Evolutionary conservation across 768 basidiomycete genomes (phyloP).

Genomic region (Serendipita indica): DNA sequence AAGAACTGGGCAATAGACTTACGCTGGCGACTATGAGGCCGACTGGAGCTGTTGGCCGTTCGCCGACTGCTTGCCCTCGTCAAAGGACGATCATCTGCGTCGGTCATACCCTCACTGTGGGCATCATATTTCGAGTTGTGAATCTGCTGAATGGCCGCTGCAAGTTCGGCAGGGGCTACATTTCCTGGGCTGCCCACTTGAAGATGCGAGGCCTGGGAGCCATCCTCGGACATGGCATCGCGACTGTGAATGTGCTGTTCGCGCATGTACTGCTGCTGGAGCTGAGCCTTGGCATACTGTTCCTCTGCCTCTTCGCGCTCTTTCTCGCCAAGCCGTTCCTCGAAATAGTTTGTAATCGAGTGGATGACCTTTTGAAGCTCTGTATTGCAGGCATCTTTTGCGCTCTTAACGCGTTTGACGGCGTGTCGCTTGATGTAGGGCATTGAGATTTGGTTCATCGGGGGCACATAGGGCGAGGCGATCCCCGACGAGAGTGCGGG

Average conservation of each 20-base stretch:
- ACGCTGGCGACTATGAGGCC: conserved; percentile 61
- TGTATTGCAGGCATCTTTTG: conserved; percentile 94
- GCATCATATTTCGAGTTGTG: conserved; percentile 14
- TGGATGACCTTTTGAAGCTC: conserved; percentile 88
- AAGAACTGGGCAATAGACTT: conserved; percentile 30
- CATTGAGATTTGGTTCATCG: conserved; percentile 69
- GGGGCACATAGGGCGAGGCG: background rate
- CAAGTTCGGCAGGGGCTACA: background rate
- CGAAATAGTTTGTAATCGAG: conserved; percentile 88
- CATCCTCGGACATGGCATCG: conserved; percentile 10
- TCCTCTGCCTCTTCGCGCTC: conserved; percentile 31
- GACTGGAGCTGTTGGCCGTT: conserved; percentile 1
- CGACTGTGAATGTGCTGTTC: conserved; percentile 14
- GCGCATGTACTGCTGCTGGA: conserved; percentile 7
- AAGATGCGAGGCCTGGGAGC: background rate
- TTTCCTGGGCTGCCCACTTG: background rate
- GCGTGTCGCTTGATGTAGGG: conserved; percentile 88
- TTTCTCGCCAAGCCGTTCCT: conserved; percentile 69
- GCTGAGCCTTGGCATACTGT: conserved; percentile 7
- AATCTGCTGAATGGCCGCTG: conserved; percentile 16
- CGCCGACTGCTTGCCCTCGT: background rate
- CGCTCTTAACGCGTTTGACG: conserved; percentile 78
- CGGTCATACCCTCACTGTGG: background rate
- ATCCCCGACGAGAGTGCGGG: conserved; percentile 7
- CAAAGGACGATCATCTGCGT: background rate